Conservation (phyloP, 768 basidiomycete genomes). For the Termitomyces sp. region DNA sequence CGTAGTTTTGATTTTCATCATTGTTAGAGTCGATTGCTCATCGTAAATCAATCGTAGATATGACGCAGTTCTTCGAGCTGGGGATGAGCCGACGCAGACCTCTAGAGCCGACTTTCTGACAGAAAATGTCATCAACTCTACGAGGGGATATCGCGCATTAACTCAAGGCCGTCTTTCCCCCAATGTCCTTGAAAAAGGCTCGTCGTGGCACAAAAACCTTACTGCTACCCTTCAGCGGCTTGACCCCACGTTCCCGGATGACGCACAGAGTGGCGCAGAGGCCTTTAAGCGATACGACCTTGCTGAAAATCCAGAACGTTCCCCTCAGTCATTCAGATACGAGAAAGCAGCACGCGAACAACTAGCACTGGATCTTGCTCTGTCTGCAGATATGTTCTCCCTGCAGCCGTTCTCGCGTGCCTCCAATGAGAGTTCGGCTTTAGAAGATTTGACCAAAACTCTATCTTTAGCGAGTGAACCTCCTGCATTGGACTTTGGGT, state of each 20-base stretch:
- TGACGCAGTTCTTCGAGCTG: constrained; percentile 59
- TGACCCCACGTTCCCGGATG: constrained; percentile 34
- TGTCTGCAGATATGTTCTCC: constrained; percentile 61
- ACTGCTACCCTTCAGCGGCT: constrained; percentile 41
- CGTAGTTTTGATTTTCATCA: constrained; percentile 37
- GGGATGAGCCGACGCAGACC: constrained; percentile 41
- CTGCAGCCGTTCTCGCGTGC: constrained; percentile 35
- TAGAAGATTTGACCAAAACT: constrained; percentile 60
- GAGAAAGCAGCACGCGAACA: constrained; percentile 60
- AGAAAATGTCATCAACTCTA: constrained; percentile 48
- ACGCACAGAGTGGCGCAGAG: constrained; percentile 35
- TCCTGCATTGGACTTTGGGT: constrained; percentile 61
- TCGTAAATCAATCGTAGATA: constrained; percentile 38
- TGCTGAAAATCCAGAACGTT: constrained; percentile 31
- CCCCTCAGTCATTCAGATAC: constrained; percentile 39
- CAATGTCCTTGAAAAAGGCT: constrained; percentile 34
- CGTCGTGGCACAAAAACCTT: constrained; percentile 57
- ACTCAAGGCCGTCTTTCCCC: constrained; percentile 45
- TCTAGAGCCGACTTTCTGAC: constrained; percentile 61
- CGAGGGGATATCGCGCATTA: constrained; percentile 52
- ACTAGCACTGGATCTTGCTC: constrained; percentile 58
- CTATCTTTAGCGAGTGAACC: constrained; percentile 56
- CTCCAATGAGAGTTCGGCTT: constrained; percentile 26
- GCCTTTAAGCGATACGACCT: constrained; percentile 46
- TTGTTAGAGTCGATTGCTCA: constrained; percentile 1